Conservation (phyloP, 805 yeast species). For the Martiniozyma abietophila region DNA sequence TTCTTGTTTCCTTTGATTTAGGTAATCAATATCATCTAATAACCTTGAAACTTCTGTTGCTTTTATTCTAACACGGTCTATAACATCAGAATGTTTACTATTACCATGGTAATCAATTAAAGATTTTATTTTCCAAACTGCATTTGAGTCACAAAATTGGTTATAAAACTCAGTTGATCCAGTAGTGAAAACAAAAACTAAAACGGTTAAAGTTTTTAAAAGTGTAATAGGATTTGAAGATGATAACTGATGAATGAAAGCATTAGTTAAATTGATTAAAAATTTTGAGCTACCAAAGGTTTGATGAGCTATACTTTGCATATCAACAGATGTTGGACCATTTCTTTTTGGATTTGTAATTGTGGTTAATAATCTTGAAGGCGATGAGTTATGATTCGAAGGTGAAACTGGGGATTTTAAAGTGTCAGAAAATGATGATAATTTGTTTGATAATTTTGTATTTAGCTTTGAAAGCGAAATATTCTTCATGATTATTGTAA, state of each 20-base stretch:
- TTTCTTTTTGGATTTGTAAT: constrained; percentile 3
- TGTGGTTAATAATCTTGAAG: constrained; percentile 3
- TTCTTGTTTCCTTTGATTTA: constrained; percentile 3
- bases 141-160: constrained; percentile 1
- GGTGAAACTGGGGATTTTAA: constrained; percentile 1
- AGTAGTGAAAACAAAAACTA: constrained; percentile 5
- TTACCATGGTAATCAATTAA: constrained; percentile 1
- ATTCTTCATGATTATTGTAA: constrained; percentile 1
- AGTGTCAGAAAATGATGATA: constrained; percentile 2
- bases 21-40: constrained; percentile 3
- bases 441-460: background rate
- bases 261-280: background rate
- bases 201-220: constrained; percentile 5
- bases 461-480: constrained; percentile 2
- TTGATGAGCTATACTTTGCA: constrained; percentile 5
- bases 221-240: background rate
- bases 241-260: constrained; percentile 1
- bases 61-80: constrained; percentile 3
- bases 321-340: constrained; percentile 5
- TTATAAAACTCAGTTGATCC: constrained; percentile 6
- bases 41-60: constrained; percentile 1
- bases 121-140: constrained; percentile 6
- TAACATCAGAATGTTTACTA: background rate
- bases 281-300: constrained; percentile 1
- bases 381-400: background rate